Evolutionary conservation across 1,284 basidiomycete genomes (phyloP).

Genomic region (Austroboletus novae-zelandiae): DNA sequence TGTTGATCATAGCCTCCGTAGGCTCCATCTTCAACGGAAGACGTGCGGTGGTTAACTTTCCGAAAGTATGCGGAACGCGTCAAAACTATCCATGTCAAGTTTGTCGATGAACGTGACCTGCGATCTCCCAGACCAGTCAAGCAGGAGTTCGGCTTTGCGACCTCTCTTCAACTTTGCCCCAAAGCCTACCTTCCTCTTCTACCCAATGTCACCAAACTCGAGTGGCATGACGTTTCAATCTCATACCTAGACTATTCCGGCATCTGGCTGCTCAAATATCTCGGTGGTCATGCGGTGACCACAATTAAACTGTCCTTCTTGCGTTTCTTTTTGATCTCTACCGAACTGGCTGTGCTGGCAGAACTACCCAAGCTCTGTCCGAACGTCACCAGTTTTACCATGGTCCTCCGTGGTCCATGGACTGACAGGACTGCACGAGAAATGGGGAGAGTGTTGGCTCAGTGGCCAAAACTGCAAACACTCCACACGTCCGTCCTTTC

Average conservation of each 20-base stretch:
- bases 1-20: conserved; percentile 1
- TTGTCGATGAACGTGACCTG: neutral
- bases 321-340: neutral
- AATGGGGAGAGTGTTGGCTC: no score
- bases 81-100: neutral
- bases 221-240: conserved; percentile 1
- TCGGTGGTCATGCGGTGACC: conserved; percentile 8
- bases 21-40: neutral
- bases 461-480: conserved; percentile 8
- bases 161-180: conserved; percentile 3
- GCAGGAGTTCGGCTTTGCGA: neutral
- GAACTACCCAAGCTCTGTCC: conserved; percentile 15
- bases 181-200: conserved; percentile 12
- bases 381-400: conserved; percentile 14
- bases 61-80: conserved; percentile 17
- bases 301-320: conserved; percentile 8
- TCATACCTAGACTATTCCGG: neutral
- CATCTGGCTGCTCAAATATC: conserved; percentile 11
- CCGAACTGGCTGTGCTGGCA: conserved; percentile 7
- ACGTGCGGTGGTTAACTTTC: conserved; percentile 14
- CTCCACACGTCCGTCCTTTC: conserved; percentile 1
- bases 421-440: neutral
- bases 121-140: neutral
- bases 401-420: no score
- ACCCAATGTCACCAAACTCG: conserved; percentile 10